These are phyloP conservation scores for Sporopachydermia lactativora DNA, from an alignment of 805 yeast genomes.

Conservation along the genomic window DNA sequence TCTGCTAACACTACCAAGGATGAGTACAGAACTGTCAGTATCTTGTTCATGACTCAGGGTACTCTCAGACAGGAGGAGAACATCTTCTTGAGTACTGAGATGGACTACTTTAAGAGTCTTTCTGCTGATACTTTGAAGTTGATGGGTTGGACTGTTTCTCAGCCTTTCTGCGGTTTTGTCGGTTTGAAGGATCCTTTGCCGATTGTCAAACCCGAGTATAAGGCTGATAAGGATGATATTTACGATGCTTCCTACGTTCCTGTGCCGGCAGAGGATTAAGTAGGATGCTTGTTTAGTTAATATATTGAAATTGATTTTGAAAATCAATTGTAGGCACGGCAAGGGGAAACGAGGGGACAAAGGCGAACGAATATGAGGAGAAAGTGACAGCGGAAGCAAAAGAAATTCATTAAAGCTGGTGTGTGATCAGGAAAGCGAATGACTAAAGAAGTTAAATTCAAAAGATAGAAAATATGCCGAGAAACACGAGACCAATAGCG, in stretches of 20 bases:
- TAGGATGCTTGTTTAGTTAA: no score
- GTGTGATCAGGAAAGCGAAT: no score
- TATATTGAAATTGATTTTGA: background rate
- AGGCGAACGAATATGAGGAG: no score
- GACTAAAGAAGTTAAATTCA: no score
- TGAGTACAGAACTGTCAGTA: slow-evolving; percentile 13
- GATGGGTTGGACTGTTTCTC: background rate
- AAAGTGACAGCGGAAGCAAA: no score
- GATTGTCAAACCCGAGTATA: background rate
- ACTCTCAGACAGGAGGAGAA: slow-evolving; percentile 18
- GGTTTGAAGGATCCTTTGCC: slow-evolving; percentile 1
- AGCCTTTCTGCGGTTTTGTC: background rate
- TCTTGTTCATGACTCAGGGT: slow-evolving; percentile 16
- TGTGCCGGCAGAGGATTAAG: background rate
- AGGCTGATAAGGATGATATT: background rate
- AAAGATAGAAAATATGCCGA: no score
- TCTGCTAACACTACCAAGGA: slow-evolving; percentile 13
- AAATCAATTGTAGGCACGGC: background rate
- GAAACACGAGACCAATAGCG: no score
- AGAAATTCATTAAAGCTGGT: no score
- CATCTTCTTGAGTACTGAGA: slow-evolving; percentile 12
- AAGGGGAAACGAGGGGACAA: no score
- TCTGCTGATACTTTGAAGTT: background rate
- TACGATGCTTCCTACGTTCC: background rate
- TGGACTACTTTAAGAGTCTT: slow-evolving; percentile 13